phyloP scores from a whole-genome alignment of 1,284 basidiomycete genomes.

The Ustilago tritici region DNA sequence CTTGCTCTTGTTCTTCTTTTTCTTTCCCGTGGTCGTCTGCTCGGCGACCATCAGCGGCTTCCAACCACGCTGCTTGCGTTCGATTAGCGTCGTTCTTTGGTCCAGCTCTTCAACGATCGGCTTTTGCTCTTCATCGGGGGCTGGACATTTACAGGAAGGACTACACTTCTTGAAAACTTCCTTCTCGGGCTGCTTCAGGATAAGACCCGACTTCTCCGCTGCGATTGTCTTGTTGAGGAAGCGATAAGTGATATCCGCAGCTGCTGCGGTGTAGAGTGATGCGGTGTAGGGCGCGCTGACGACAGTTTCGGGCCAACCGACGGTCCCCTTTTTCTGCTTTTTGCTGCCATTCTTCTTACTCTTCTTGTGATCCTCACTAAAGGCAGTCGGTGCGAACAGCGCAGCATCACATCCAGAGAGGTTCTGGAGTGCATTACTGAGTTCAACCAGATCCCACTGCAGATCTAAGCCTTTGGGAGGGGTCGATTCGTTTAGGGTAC shows the following conservation, averaged over 20 bases:
- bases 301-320: constrained; percentile 19
- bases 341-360: not conserved
- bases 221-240: not conserved
- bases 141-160: not conserved
- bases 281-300: constrained; percentile 9
- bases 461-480: not conserved
- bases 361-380: too few relatives aligned
- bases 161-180: not conserved
- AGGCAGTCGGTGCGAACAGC: constrained; percentile 15
- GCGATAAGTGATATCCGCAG: constrained; percentile 15
- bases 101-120: not conserved
- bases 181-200: not conserved
- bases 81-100: constrained; percentile 13
- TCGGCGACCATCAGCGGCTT: constrained; percentile 10
- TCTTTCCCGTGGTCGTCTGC: constrained; percentile 11
- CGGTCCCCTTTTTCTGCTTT: not conserved
- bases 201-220: not conserved
- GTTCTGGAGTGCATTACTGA: constrained; percentile 18
- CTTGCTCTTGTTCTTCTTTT: not conserved
- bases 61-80: constrained; percentile 24
- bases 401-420: constrained; percentile 13
- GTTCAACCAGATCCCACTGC: constrained; percentile 21
- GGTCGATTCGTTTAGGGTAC: not conserved
- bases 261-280: constrained; percentile 10
- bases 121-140: not conserved